Base-by-base conservation (phyloP, 2,329 filamentous ascomycete genomes). In the Paraphoma chrysanthemicola region DNA sequence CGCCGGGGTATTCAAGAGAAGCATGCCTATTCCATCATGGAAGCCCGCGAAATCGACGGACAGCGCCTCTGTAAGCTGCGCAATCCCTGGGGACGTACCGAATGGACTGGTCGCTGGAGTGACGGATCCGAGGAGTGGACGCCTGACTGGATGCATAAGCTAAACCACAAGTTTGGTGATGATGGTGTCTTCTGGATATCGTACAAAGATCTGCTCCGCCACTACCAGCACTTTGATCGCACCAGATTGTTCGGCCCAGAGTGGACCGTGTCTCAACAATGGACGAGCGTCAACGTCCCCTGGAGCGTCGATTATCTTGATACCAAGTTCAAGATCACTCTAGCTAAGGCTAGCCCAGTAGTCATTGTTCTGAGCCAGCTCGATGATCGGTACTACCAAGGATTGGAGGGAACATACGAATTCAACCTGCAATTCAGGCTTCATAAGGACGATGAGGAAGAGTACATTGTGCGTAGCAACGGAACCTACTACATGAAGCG, bases 61-160 rank as follows among this genome's bases (percentile, higher is more conserved):
- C 79, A 87, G 29, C 84, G 88, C 63, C 47, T 58, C 31, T 55
- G 66, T 28, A 65, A 65, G 38, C 41, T 74, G 46, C 86, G 88
- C 62, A 95, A 95, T 65, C 92, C 92, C 0, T 95, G 91, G 91
- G 92, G 91, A 1, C 87, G 87, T 61, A 86, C 85, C 31, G 91
- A 93, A 75, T 95, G 91, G 91, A 90, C 86, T 30, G 92, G 92
- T 1, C 82, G 90, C 1, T 95, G 91, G 91, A 88, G 86, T 38
- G 92, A 95, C 69, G 92, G 92, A 0, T 92, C 89, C 6, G 90
- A 91, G 67, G 88, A 94, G 74, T 96, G 92, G 92, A 94, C 90
- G 1, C 82, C 90, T 0, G 88, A 93, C 63, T 92, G 89, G 85
- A 87, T 94, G 77, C 78, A 87, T 57, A 87, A 89, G 66, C 82